These are phyloP conservation scores for Cutaneotrichosporon arboriforme DNA, from an alignment of 1,284 basidiomycete genomes.

Conservation along the genomic window DNA sequence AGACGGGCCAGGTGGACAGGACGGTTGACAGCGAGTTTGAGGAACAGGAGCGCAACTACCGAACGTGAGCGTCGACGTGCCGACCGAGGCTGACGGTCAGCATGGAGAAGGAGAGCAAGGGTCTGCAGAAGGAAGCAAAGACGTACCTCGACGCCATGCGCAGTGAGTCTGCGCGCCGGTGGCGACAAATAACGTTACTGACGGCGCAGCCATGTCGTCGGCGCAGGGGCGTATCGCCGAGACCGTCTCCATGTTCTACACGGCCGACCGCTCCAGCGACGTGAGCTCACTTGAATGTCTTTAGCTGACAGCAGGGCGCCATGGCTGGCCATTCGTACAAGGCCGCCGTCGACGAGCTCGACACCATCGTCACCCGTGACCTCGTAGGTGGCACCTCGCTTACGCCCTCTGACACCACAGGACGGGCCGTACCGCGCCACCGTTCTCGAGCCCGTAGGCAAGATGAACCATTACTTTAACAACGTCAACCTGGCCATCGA, in stretches of 20 bases:
- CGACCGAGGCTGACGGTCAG: conserved; percentile 49
- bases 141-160: conserved; percentile 91
- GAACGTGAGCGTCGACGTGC: conserved; percentile 57
- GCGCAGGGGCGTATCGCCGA: conserved; percentile 92
- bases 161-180: conserved; percentile 51
- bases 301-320: conserved; percentile 56
- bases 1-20: conserved; percentile 94
- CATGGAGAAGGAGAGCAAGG: conserved; percentile 87
- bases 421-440: conserved; percentile 91
- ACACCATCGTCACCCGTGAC: conserved; percentile 76
- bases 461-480: conserved; percentile 93
- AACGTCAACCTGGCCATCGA: conserved; percentile 87
- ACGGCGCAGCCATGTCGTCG: conserved; percentile 70
- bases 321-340: conserved; percentile 98
- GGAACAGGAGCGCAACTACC: conserved; percentile 86
- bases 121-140: conserved; percentile 92
- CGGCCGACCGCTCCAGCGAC: conserved; percentile 74
- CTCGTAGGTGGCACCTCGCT: conserved; percentile 55
- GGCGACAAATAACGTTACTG: not conserved
- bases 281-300: conserved; percentile 22
- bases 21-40: conserved; percentile 91
- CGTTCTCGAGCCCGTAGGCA: conserved; percentile 89
- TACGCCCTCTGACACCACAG: conserved; percentile 48
- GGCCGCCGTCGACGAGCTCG: conserved; percentile 88
- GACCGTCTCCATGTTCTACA: conserved; percentile 90